Evolutionary conservation across 768 basidiomycete genomes (phyloP).

Genomic region (Wakefieldia striispora): DNA sequence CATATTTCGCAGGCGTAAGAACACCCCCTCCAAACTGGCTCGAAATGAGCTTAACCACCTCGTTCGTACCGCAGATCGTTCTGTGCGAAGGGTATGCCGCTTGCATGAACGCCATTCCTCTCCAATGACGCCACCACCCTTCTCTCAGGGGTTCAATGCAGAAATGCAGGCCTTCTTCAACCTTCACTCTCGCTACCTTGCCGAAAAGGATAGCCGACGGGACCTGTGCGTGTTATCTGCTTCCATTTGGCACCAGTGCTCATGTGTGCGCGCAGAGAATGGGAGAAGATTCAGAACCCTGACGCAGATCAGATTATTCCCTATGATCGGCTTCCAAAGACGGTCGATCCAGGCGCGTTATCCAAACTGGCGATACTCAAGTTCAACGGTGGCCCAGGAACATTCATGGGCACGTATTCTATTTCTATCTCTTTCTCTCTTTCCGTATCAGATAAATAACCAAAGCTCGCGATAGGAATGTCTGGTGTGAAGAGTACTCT

Average conservation of each 20-base stretch:
- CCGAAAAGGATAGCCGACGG: slow-evolving; percentile 81
- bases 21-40: slow-evolving; percentile 51
- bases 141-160: slow-evolving; percentile 62
- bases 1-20: slow-evolving; percentile 45
- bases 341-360: slow-evolving; percentile 61
- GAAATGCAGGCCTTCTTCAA: slow-evolving; percentile 98
- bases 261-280: slow-evolving; percentile 52
- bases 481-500: slow-evolving; percentile 89
- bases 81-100: slow-evolving; percentile 51
- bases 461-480: slow-evolving; percentile 48
- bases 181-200: slow-evolving; percentile 92
- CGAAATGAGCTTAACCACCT: slow-evolving; percentile 68
- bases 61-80: slow-evolving; percentile 55
- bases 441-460: slow-evolving; percentile 1
- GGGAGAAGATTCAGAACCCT: slow-evolving; percentile 88
- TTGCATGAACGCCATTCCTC: neutral
- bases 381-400: slow-evolving; percentile 91
- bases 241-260: slow-evolving; percentile 6
- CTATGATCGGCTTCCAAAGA: slow-evolving; percentile 67
- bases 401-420: slow-evolving; percentile 71
- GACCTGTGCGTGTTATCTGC: slow-evolving; percentile 64
- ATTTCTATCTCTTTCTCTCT: neutral
- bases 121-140: slow-evolving; percentile 20
- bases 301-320: slow-evolving; percentile 82
- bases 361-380: slow-evolving; percentile 95